These are phyloP conservation scores for Pythium myriotylum DNA, from an alignment of 352 stramenopile species.

Conservation along the genomic window DNA sequence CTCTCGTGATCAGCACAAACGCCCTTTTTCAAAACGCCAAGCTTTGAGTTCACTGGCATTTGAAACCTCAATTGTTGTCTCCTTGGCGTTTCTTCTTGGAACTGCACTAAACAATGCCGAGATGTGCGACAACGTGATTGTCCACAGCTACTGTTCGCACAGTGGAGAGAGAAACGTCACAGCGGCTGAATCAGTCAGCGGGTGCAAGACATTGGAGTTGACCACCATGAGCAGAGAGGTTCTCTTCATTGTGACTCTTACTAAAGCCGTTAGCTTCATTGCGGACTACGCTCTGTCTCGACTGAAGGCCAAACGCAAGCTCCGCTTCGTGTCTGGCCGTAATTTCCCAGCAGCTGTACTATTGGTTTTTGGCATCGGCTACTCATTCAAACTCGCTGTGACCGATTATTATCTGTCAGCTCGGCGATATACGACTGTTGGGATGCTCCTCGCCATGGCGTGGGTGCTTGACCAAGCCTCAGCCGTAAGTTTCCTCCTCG, in stretches of 20 bases:
- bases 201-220: neutral
- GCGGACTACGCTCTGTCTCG: no score
- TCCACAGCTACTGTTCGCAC: neutral
- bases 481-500: neutral
- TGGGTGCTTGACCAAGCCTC: neutral
- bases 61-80: neutral
- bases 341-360: neutral
- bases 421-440: neutral
- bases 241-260: neutral
- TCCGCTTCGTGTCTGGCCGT: no score
- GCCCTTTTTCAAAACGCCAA: neutral
- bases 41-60: neutral
- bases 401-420: neutral
- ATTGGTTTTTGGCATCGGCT: neutral
- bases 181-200: neutral
- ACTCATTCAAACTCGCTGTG: neutral
- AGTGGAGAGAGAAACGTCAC: neutral
- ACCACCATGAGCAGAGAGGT: neutral
- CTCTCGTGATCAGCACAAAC: no score
- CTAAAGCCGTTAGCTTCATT: neutral
- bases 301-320: no score
- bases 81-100: neutral
- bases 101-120: neutral
- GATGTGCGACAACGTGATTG: neutral
- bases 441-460: neutral